Evolutionary conservation across 2,329 filamentous ascomycete species (phyloP).

Genomic region (Neofusicoccum laricinum): DNA sequence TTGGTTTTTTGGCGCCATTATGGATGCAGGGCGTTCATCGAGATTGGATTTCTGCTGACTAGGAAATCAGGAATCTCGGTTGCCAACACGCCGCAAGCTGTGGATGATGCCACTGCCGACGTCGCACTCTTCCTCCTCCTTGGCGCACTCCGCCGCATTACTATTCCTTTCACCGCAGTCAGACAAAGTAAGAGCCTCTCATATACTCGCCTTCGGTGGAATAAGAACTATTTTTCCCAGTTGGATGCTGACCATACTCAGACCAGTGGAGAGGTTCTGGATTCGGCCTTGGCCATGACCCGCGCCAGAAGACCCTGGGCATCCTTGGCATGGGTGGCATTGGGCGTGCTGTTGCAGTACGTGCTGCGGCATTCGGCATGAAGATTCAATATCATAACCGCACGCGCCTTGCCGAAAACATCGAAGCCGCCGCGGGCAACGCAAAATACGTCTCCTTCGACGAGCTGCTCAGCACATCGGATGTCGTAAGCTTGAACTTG

Average conservation of each 20-base stretch:
- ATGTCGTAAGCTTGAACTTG: conserved; percentile 56
- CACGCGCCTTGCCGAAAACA: conserved; percentile 32
- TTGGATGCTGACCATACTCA: conserved; percentile 17
- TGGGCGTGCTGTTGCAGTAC: conserved; percentile 48
- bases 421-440: conserved; percentile 39
- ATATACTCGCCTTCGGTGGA: conserved; percentile 14
- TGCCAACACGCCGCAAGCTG: conserved; percentile 47
- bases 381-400: conserved; percentile 59
- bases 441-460: conserved; percentile 57
- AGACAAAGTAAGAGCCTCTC: conserved; percentile 34
- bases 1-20: conserved; percentile 25
- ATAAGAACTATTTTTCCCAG: background rate
- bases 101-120: conserved; percentile 52
- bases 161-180: conserved; percentile 46
- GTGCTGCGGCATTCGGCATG: conserved; percentile 56
- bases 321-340: conserved; percentile 62
- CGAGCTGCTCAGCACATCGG: conserved; percentile 51
- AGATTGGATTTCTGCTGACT: background rate
- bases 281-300: conserved; percentile 51
- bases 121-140: conserved; percentile 52
- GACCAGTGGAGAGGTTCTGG: conserved; percentile 35
- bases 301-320: conserved; percentile 52
- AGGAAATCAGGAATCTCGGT: conserved; percentile 38
- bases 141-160: conserved; percentile 50
- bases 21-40: too few relatives aligned